Percentiles rank a stretch among this genome's conserved stretches.
Conservation (phyloP, 768 basidiomycete species). For the Lepiota subincarnata region DNA sequence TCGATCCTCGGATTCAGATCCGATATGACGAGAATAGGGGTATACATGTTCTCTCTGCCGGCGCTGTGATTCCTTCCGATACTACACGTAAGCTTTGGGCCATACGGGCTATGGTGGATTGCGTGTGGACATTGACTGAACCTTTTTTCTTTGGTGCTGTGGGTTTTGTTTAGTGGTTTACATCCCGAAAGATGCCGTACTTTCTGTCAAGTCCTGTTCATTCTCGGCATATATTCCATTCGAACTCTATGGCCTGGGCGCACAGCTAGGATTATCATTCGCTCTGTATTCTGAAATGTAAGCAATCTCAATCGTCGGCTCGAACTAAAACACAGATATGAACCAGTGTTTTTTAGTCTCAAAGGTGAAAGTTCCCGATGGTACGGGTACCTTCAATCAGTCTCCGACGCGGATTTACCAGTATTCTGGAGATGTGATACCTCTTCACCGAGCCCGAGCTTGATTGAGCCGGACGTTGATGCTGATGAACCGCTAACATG, state of each 20-base stretch:
- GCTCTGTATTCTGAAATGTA: slow-evolving; percentile 67
- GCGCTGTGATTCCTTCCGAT: slow-evolving; percentile 26
- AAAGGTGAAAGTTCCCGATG: slow-evolving; percentile 49
- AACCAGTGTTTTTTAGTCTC: slow-evolving; percentile 34
- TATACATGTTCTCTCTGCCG: slow-evolving; percentile 33
- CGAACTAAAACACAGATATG: slow-evolving; percentile 3
- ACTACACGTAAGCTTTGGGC: slow-evolving; percentile 28
- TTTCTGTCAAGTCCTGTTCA: slow-evolving; percentile 57
- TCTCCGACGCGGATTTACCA: slow-evolving; percentile 61
- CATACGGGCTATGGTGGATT: neutral
- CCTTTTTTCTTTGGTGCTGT: slow-evolving; percentile 9
- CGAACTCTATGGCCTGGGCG: slow-evolving; percentile 51
- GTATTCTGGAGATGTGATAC: slow-evolving; percentile 47
- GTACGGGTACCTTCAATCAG: slow-evolving; percentile 62
- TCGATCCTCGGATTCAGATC: slow-evolving; percentile 44
- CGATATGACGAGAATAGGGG: slow-evolving; percentile 22
- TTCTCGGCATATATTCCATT: slow-evolving; percentile 39
- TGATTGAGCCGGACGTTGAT: neutral
- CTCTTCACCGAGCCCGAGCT: slow-evolving; percentile 13
- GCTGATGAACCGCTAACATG: neutral
- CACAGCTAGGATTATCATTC: slow-evolving; percentile 57
- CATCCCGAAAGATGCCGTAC: slow-evolving; percentile 58
- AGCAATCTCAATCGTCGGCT: slow-evolving; percentile 9
- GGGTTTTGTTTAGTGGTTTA: slow-evolving; percentile 45
- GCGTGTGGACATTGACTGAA: neutral